Evolutionary conservation across 371 early-diverging fungal genomes (phyloP), one percentile per base, ranked within the genome.

Genomic region (Mucor lusitanicus): DNA sequence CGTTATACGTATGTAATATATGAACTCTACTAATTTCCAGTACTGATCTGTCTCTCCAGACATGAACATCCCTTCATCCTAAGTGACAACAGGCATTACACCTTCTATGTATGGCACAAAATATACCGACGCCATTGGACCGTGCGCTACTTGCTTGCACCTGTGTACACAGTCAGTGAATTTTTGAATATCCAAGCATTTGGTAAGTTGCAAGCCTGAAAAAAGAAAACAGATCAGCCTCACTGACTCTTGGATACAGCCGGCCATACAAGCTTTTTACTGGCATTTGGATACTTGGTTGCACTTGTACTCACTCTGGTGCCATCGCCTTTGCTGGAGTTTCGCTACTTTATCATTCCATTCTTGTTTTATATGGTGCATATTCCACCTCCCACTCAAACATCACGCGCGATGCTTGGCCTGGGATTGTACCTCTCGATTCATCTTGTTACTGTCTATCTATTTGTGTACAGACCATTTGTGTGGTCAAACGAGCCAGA

Each of bases 61-160:
- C 83, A 88, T 61, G 95, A 92, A 67, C 99, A 98, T 74, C 97
- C 97, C 15, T 98, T 97, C 75, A 72, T 98, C 55, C 84, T 97
- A 39, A 91, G 93, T 67, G 99, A 98, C 72, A 98, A 98, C 74
- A 87, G 98, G 39, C 99, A 98, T 83, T 95, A 91, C 59, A 89
- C 94, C 12, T 98, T 98, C 74, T 98, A 98, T 74, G 63, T 98
- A 23, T 97, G 97, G 97, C 91, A 88, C 68, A 83, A 90, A 42
- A 59, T 95, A 0, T 94, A 88, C 62, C 85, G 86, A 0, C 70
- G 83, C 12, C 87, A 91, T 65, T 68, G 79, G 67, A 55, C 63
- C 2, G 67, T 83, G 2, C 81, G 88, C 23, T 96, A 94, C 69
- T 61, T 82, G 1, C 70, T 90, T 3, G 72, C 91, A 0, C 96